Evolutionary conservation across 768 basidiomycete species (phyloP).

Genomic region (Erythrobasidium yunnanense): DNA sequence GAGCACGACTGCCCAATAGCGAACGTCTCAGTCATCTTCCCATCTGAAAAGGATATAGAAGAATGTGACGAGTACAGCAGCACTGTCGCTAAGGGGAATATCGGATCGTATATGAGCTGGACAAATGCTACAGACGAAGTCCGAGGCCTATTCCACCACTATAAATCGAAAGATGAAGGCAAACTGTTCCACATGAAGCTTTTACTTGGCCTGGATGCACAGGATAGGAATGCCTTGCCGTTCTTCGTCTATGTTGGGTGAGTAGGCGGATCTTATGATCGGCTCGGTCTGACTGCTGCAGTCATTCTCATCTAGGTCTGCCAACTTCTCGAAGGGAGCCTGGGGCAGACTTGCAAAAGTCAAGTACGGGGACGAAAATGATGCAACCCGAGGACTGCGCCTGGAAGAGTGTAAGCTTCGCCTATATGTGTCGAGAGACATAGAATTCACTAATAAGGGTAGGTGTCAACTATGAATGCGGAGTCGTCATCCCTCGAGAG

Average conservation of each 20-base stretch:
- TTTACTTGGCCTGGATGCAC: constrained; percentile 7
- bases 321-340: constrained; percentile 25
- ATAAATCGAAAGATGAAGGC: constrained; percentile 26
- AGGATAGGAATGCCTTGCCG: neutral
- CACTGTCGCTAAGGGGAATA: constrained; percentile 12
- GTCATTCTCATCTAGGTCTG: constrained; percentile 21
- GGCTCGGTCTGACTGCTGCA: neutral
- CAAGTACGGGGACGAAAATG: neutral
- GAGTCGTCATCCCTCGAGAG: constrained; percentile 23
- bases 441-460: too few species aligned
- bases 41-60: constrained; percentile 15
- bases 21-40: constrained; percentile 23
- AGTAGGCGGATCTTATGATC: neutral
- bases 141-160: constrained; percentile 22
- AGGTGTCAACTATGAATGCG: constrained; percentile 30
- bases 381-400: neutral
- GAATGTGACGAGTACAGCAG: neutral
- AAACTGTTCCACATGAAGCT: constrained; percentile 31
- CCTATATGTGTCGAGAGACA: neutral
- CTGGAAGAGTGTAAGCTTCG: neutral
- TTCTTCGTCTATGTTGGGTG: constrained; percentile 8
- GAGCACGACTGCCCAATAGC: neutral
- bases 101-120: constrained; percentile 15
- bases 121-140: neutral
- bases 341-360: constrained; percentile 17